Evolutionary conservation across 2,329 filamentous ascomycete genomes (phyloP).

Genomic region (Penicillium sp.): DNA sequence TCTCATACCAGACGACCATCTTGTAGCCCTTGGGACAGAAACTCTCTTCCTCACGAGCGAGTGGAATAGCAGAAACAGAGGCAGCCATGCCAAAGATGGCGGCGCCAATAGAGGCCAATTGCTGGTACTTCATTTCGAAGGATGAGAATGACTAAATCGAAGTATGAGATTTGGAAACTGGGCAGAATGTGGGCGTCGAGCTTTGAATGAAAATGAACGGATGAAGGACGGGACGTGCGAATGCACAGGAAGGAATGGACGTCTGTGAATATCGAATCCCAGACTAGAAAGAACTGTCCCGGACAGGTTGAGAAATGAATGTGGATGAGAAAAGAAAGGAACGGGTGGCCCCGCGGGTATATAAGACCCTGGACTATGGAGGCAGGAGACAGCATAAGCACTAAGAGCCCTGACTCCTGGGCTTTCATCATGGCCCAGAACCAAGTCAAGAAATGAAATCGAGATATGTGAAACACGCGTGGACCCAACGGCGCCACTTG

Average conservation of each 20-base stretch:
- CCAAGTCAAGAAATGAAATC: constrained; percentile 22
- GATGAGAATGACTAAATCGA: constrained; percentile 3
- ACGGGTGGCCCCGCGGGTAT: neutral
- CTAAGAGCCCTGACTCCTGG: neutral
- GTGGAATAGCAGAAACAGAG: constrained; percentile 25
- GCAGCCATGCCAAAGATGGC: constrained; percentile 25
- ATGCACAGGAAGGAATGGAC: constrained; percentile 27
- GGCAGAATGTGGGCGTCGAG: neutral
- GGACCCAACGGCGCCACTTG: constrained; percentile 3
- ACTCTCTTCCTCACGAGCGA: constrained; percentile 14
- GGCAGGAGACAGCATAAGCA: neutral
- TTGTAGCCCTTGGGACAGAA: constrained; percentile 30
- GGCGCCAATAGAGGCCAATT: constrained; percentile 21
- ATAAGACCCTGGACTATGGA: neutral
- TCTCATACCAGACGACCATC: constrained; percentile 27
- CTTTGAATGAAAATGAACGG: neutral
- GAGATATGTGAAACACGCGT: constrained; percentile 27
- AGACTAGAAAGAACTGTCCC: constrained; percentile 24
- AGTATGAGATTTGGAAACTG: neutral
- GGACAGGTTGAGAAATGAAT: constrained; percentile 18
- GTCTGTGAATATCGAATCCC: constrained; percentile 27
- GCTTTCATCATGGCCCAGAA: neutral
- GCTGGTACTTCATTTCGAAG: constrained; percentile 28
- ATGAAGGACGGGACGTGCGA: neutral
- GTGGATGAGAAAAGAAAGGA: neutral